Evolutionary conservation across 768 basidiomycete species (phyloP).

Genomic region (Termitomyces sp.): DNA sequence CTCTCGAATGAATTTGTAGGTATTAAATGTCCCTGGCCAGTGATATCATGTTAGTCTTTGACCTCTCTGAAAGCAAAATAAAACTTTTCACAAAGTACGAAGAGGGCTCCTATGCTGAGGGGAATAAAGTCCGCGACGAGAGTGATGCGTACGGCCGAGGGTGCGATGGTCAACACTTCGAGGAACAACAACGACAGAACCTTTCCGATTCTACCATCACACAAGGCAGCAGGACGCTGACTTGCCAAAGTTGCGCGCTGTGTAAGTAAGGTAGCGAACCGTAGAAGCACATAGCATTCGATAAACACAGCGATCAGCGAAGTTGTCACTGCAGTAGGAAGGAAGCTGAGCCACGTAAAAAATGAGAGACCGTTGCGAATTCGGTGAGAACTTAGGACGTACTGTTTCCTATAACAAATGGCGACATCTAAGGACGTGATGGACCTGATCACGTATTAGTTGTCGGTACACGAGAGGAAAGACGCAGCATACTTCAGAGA

Average conservation of each 20-base stretch:
- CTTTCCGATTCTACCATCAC: slow-evolving; percentile 7
- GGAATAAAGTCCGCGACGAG: slow-evolving; percentile 14
- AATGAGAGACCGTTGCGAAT: background rate
- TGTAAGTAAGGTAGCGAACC: slow-evolving; percentile 2
- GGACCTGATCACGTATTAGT: background rate
- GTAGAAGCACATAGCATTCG: slow-evolving; percentile 5
- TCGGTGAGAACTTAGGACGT: background rate
- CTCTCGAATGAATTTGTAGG: background rate
- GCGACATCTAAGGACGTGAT: background rate
- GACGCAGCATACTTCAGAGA: background rate
- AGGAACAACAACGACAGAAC: slow-evolving; percentile 10
- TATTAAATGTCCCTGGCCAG: slow-evolving; percentile 13
- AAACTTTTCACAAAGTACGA: slow-evolving; percentile 10
- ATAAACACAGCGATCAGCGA: slow-evolving; percentile 8
- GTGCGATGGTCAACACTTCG: slow-evolving; percentile 11
- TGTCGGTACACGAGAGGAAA: background rate
- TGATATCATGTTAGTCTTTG: background rate
- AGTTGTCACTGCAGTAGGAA: slow-evolving; percentile 11
- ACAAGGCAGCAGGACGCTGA: slow-evolving; percentile 1
- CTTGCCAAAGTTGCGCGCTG: background rate
- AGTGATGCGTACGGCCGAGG: slow-evolving; percentile 10
- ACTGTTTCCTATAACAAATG: slow-evolving; percentile 15
- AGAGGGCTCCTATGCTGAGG: slow-evolving; percentile 10
- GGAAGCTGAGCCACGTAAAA: background rate
- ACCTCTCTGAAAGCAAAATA: background rate